Base-by-base conservation (phyloP, 257 asterid genomes). In the Solanum megistacrolobum region DNA sequence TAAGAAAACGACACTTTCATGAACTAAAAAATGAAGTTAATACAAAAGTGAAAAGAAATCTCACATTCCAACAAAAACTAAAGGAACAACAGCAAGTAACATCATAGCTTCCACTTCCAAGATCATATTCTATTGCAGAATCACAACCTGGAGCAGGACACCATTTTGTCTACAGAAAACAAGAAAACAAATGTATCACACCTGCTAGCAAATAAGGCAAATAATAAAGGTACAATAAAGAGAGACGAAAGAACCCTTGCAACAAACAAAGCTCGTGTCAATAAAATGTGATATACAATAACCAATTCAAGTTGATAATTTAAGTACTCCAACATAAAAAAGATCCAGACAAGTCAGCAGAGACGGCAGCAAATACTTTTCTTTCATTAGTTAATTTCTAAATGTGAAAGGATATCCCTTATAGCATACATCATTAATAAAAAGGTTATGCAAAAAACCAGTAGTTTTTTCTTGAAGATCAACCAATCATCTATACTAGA, bases 91-190 rank as follows among this genome's bases (percentile, higher is more conserved):
- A 89, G 91, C 99, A 97, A 84, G 93, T 86, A 91, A 97, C 99
- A 90, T 97, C 99, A 90, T 94, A 97, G 93, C 91, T 96, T 87
- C 99, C 98, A 88, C 99, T 93, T 88, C 99, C 99, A 81, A 91
- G 94, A n/a, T 91, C 98, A 91, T 88, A 97, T 90, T 97, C 98
- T 84, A 96, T 93, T 35, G 98, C 98, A 90, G 90, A 92, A 87
- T 97, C 99, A 93, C 99, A 97, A 52, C 99, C 99, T 78, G 99
- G 99, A 73, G 95, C 94, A 90, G 99, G 99, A 86, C 99, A 97
- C 99, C 99, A 97, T 90, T 97, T 97, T 78, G 98, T 94, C 99
- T 97, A 95, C 83, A 89, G 87, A 86, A 69, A 66, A 72, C 73
- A 69, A 86, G 27, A 84, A 6, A 16, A 62, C 68, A 81, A 74